Evolutionary conservation across 1,284 basidiomycete species (phyloP).

Genomic region (Ceratobasidium sp.): DNA sequence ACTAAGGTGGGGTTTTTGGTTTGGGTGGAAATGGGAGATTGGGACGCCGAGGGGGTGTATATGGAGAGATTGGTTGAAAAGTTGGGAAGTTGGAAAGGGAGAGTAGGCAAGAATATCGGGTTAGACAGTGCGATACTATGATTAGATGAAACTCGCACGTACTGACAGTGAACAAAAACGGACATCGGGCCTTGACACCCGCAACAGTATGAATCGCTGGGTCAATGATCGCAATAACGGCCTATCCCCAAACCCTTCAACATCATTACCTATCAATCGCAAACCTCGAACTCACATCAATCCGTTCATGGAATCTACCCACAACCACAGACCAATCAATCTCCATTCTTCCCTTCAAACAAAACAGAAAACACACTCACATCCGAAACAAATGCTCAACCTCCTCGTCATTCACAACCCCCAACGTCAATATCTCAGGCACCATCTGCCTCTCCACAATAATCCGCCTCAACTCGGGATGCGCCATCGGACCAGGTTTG

Average conservation of each 20-base stretch:
- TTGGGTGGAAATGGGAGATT: no score
- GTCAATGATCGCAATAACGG: constrained; percentile 81
- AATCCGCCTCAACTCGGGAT: constrained; percentile 75
- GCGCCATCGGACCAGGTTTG: constrained; percentile 68
- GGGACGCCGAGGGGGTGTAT: no score
- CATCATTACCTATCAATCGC: not conserved
- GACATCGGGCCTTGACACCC: constrained; percentile 81
- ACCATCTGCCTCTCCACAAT: constrained; percentile 82
- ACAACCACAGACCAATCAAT: not conserved
- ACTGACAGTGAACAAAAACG: constrained; percentile 87
- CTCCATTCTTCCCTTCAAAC: not conserved
- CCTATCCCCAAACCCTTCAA: constrained; percentile 60
- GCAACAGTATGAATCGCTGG: constrained; percentile 79
- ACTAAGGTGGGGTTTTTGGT: constrained; percentile 61
- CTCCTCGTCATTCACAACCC: constrained; percentile 82
- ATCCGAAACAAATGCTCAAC: constrained; percentile 88
- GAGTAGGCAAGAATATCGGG: no score
- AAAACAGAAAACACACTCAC: constrained; percentile 63
- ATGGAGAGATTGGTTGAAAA: no score
- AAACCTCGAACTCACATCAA: constrained; percentile 69
- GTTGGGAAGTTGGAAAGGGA: no score
- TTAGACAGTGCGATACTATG: not conserved
- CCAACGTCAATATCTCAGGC: constrained; percentile 87
- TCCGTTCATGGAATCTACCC: constrained; percentile 74
- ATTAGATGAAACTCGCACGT: constrained; percentile 53